Evolutionary conservation across 2,329 filamentous ascomycete species (phyloP).

Genomic region (Ophiocordyceps camponoti-floridani): DNA sequence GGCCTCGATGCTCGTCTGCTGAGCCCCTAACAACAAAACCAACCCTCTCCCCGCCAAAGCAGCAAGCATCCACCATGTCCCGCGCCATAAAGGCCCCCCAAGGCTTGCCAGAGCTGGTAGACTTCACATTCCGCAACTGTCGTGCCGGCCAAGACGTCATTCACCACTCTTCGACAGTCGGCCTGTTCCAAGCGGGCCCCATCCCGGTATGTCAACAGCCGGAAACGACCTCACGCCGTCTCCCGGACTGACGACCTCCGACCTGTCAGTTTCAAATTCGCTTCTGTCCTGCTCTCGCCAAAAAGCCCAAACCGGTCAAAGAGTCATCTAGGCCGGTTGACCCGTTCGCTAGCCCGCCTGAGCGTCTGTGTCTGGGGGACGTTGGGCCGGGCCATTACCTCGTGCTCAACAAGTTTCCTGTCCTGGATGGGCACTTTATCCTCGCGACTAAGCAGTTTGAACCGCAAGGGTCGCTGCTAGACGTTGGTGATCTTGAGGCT

Average conservation of each 20-base stretch:
- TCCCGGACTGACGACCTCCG: neutral
- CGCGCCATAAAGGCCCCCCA: slow-evolving; percentile 19
- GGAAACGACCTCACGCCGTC: no score
- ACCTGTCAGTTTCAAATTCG: slow-evolving; percentile 49
- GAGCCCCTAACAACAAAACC: neutral
- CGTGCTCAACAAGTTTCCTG: slow-evolving; percentile 59
- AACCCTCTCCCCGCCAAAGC: neutral
- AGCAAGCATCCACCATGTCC: slow-evolving; percentile 13
- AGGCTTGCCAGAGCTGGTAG: slow-evolving; percentile 33
- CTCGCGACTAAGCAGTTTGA: slow-evolving; percentile 46
- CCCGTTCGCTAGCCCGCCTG: slow-evolving; percentile 44
- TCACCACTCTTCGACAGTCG: slow-evolving; percentile 36
- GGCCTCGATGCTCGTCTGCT: neutral
- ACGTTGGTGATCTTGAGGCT: slow-evolving; percentile 39
- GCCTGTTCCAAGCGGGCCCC: slow-evolving; percentile 23
- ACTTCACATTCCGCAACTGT: slow-evolving; percentile 28
- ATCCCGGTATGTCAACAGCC: slow-evolving; percentile 18
- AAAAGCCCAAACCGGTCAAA: slow-evolving; percentile 36
- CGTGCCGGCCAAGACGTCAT: slow-evolving; percentile 27
- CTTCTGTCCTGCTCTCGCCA: slow-evolving; percentile 49
- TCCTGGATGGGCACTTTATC: slow-evolving; percentile 56
- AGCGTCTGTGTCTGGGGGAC: slow-evolving; percentile 31
- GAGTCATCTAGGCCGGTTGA: slow-evolving; percentile 22
- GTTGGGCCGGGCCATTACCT: slow-evolving; percentile 40
- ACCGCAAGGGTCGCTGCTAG: slow-evolving; percentile 46